phyloP scores from a whole-genome alignment of 2,329 filamentous ascomycete genomes.

The Huntiella savannae region DNA sequence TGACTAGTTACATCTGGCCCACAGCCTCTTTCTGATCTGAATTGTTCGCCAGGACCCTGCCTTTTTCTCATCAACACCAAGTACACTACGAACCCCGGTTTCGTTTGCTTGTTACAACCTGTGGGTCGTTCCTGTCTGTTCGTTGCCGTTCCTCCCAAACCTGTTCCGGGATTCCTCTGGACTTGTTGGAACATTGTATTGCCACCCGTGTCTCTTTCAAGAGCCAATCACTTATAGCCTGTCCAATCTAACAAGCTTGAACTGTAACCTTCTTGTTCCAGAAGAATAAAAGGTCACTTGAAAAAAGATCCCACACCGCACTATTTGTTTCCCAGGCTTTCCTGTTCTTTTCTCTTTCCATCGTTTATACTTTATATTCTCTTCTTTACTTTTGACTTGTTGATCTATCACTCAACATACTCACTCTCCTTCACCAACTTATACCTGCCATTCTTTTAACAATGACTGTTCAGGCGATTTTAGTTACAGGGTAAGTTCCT shows the following conservation, averaged over 20 bases:
- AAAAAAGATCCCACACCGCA: no score
- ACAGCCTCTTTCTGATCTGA: no score
- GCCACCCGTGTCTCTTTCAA: conserved; percentile 1
- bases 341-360: conserved; percentile 10
- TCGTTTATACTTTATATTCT: conserved; percentile 11
- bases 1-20: no score
- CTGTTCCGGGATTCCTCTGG: no score
- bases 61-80: no score
- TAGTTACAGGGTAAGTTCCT: conserved; percentile 67
- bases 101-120: no score
- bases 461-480: conserved; percentile 73
- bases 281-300: no score
- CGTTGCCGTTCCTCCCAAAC: not conserved
- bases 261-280: no score
- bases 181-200: not conserved
- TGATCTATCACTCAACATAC: not conserved
- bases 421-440: not conserved
- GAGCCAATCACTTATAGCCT: no score
- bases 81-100: no score
- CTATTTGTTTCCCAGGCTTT: not conserved
- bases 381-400: not conserved
- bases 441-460: conserved; percentile 14
- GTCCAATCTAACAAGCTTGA: no score
- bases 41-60: no score
- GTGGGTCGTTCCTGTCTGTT: not conserved